A percentile compares a stretch with the other conserved stretches of the same genome.
These are phyloP conservation scores for Berkeleyomyces basicola DNA, from an alignment of 2,329 filamentous ascomycete species.

Conservation along the genomic window DNA sequence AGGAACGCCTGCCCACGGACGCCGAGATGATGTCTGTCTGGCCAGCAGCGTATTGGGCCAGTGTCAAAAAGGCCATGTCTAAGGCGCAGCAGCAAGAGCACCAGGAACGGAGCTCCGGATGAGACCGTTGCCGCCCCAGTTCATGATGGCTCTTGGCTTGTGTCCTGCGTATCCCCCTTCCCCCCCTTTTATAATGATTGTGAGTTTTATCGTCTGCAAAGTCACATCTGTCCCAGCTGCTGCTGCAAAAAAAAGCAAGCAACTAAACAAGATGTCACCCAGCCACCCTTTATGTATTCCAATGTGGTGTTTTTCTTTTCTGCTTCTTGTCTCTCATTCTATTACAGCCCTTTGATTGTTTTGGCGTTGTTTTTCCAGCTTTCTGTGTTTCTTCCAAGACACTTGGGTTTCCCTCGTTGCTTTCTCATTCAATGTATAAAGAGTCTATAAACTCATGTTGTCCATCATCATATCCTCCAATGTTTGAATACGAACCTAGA, in stretches of 20 bases:
- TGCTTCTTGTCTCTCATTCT: not conserved
- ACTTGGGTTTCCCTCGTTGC: not conserved
- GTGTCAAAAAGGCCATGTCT: slow-evolving; percentile 34
- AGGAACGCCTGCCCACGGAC: slow-evolving; percentile 41
- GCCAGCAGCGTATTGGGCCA: slow-evolving; percentile 46
- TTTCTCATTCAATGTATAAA: not conserved
- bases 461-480: not conserved
- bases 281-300: not conserved
- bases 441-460: not conserved
- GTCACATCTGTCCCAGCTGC: not conserved
- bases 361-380: not conserved
- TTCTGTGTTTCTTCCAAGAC: not conserved
- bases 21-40: slow-evolving; percentile 37
- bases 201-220: not conserved
- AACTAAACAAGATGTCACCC: not conserved
- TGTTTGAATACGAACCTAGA: not conserved
- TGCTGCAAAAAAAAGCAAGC: not conserved
- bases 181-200: not conserved
- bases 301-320: not conserved
- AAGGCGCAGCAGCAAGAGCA: slow-evolving; percentile 9
- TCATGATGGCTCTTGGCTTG: not conserved
- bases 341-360: not conserved
- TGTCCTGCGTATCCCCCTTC: not conserved
- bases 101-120: not conserved
- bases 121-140: not conserved